Evolutionary conservation across 2,329 filamentous ascomycete species (phyloP).

Genomic region (Hyphodiscus sp.): DNA sequence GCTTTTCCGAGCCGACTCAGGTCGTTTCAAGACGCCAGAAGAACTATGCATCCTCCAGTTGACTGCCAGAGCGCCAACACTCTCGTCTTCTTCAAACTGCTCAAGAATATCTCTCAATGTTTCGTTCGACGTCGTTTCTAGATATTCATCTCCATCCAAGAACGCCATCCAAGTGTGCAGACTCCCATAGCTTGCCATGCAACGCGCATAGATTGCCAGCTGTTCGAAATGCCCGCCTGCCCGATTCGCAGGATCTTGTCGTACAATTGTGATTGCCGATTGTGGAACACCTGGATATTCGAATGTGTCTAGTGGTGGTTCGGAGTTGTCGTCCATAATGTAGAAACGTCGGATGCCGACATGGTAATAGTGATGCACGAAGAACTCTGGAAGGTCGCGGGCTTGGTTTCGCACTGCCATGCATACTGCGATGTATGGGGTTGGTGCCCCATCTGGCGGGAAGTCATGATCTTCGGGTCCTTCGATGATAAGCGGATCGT

Average conservation of each 20-base stretch:
- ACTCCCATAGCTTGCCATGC: constrained; percentile 14
- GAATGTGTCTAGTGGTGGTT: constrained; percentile 16
- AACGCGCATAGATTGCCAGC: neutral
- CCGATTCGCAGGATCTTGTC: constrained; percentile 5
- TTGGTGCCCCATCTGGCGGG: no score
- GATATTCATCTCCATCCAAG: constrained; percentile 28
- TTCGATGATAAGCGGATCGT: no score
- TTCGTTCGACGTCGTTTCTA: constrained; percentile 24
- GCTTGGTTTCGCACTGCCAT: constrained; percentile 21
- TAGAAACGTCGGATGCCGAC: constrained; percentile 24
- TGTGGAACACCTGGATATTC: constrained; percentile 16
- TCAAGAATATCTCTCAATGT: constrained; percentile 26
- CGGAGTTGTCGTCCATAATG: constrained; percentile 26
- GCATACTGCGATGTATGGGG: constrained; percentile 22
- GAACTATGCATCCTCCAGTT: constrained; percentile 32
- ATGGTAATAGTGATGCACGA: constrained; percentile 27
- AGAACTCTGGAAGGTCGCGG: constrained; percentile 22
- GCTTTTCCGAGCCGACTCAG: constrained; percentile 22
- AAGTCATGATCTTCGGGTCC: no score
- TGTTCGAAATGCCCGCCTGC: constrained; percentile 18
- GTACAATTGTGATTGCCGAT: no score
- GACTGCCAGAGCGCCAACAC: constrained; percentile 27
- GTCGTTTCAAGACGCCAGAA: constrained; percentile 23
- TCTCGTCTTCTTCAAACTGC: constrained; percentile 17
- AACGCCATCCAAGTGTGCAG: constrained; percentile 33